Evolutionary conservation across 1,284 basidiomycete genomes (phyloP).

Genomic region (Earliella scabrosa): DNA sequence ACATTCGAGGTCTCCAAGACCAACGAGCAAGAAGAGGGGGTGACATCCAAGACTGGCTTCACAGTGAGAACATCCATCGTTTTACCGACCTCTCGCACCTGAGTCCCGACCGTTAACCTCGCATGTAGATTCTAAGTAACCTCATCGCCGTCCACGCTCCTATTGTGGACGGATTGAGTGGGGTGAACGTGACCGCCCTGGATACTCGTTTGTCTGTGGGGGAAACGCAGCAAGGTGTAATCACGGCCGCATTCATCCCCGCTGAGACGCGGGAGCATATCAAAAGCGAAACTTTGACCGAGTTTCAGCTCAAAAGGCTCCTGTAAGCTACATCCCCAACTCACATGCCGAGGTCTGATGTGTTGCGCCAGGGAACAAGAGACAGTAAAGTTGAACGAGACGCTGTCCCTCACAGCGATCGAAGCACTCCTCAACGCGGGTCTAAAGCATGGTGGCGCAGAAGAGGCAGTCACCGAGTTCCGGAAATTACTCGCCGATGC

Average conservation of each 20-base stretch:
- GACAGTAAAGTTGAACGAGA: background rate
- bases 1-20: slow-evolving; percentile 60
- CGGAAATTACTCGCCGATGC: background rate
- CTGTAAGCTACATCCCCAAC: background rate
- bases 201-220: slow-evolving; percentile 8
- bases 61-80: background rate
- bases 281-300: background rate
- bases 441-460: background rate
- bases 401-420: background rate
- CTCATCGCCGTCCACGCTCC: too few relatives aligned
- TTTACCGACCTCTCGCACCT: background rate
- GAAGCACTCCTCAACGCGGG: background rate
- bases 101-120: too few relatives aligned
- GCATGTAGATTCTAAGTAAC: too few relatives aligned
- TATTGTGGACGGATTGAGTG: too few relatives aligned
- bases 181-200: background rate
- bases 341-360: background rate
- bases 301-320: background rate
- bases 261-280: background rate
- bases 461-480: background rate
- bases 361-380: background rate
- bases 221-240: slow-evolving; percentile 10
- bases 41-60: slow-evolving; percentile 46
- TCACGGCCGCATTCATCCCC: slow-evolving; percentile 1
- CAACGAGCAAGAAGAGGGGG: slow-evolving; percentile 60